Conservation (phyloP, 257 asterid species). For the Lycium ferocissimum region DNA sequence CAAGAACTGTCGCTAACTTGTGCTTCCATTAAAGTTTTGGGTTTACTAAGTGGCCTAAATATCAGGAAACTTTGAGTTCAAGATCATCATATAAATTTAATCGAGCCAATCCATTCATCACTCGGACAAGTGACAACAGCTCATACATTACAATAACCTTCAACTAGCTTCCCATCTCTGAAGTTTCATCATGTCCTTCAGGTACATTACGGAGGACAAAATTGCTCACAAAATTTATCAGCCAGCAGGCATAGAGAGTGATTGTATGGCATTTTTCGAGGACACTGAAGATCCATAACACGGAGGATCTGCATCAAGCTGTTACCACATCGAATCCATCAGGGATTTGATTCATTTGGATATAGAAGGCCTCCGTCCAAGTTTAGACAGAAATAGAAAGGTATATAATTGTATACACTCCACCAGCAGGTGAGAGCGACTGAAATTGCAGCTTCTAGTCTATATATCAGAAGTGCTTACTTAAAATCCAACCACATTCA, state of each 20-base stretch:
- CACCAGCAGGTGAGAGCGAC: not conserved
- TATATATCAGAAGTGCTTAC: not conserved
- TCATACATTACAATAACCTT: slow-evolving; percentile 13
- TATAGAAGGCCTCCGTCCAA: not conserved
- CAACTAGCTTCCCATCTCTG: not conserved
- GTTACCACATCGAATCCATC: slow-evolving; percentile 3
- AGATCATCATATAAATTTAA: not conserved
- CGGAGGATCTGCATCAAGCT: slow-evolving; percentile 10
- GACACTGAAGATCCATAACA: slow-evolving; percentile 16
- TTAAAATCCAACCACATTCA: slow-evolving; percentile 17
- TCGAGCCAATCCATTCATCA: slow-evolving; percentile 15
- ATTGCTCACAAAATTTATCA: slow-evolving; percentile 13
- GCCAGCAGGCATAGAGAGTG: slow-evolving; percentile 2
- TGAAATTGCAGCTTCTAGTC: not conserved
- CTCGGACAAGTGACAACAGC: not conserved
- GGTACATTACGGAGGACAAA: not conserved
- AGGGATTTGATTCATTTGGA: slow-evolving; percentile 6
- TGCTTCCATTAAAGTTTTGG: not conserved
- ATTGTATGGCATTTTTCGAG: not conserved
- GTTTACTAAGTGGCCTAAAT: slow-evolving; percentile 16
- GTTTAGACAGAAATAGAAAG: slow-evolving; percentile 2
- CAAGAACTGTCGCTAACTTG: not conserved
- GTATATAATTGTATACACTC: not conserved
- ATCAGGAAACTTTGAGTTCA: not conserved
- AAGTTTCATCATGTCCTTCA: slow-evolving; percentile 23